phyloP scores from a whole-genome alignment of 352 stramenopile species.

The Globisporangium canariense region DNA sequence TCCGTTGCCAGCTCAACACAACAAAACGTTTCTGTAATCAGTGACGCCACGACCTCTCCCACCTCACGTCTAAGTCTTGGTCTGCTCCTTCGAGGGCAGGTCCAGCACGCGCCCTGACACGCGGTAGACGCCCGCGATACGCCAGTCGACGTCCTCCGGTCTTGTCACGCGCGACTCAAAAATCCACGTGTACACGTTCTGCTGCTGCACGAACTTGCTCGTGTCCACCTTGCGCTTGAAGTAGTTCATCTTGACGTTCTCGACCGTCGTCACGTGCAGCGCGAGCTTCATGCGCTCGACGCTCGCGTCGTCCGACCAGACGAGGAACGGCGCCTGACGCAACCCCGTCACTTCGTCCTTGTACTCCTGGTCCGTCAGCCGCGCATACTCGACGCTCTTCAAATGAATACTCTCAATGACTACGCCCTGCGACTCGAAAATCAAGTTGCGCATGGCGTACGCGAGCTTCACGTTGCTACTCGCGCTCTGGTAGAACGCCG shows the following conservation, averaged over 20 bases:
- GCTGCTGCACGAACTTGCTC: conserved; percentile 7
- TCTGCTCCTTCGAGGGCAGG: neutral
- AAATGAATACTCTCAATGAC: conserved; percentile 6
- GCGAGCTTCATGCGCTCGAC: conserved; percentile 5
- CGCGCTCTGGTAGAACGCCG: conserved; percentile 6
- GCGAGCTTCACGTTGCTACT: conserved; percentile 4
- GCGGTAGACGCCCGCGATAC: conserved; percentile 22
- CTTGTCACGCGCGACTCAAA: conserved; percentile 52
- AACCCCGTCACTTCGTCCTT: conserved; percentile 2
- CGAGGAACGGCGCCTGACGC: neutral
- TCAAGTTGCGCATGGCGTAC: conserved; percentile 8
- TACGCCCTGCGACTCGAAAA: conserved; percentile 1
- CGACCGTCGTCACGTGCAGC: conserved; percentile 10
- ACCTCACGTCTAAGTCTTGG: neutral
- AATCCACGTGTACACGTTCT: conserved; percentile 21
- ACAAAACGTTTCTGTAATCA: no score
- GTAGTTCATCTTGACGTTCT: conserved; percentile 12
- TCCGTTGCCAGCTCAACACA: no score
- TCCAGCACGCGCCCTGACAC: conserved; percentile 3
- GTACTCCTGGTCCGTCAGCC: conserved; percentile 5
- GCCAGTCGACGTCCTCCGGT: conserved; percentile 51
- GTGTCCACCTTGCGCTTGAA: neutral
- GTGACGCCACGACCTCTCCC: no score
- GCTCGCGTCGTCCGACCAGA: neutral
- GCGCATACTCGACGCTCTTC: conserved; percentile 6